phyloP scores from a whole-genome alignment of 108 stramenopile species.

The Conticribra weissflogii region DNA sequence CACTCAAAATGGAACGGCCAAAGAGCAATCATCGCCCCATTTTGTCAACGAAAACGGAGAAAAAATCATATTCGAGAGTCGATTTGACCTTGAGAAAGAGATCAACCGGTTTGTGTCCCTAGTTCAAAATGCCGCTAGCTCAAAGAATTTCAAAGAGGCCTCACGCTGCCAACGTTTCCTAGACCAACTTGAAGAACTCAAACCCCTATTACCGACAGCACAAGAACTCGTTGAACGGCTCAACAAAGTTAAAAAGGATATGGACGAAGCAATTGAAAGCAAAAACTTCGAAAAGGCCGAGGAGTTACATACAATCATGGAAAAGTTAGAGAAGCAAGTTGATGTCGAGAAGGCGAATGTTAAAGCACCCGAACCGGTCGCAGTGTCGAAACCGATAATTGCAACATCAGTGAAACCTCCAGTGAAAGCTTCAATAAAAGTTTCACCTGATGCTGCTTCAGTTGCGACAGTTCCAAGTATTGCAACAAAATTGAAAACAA shows the following conservation, averaged over 20 bases:
- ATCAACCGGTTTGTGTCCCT: conserved; percentile 45
- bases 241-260: conserved; percentile 42
- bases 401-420: conserved; percentile 10
- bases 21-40: conserved; percentile 9
- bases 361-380: neutral
- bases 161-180: conserved; percentile 56
- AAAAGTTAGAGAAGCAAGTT: conserved; percentile 54
- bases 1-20: neutral
- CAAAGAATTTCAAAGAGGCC: conserved; percentile 78
- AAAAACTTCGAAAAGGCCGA: conserved; percentile 78
- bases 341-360: conserved; percentile 43
- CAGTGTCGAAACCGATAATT: neutral
- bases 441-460: neutral
- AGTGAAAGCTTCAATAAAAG: conserved; percentile 23
- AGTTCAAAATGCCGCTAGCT: conserved; percentile 46
- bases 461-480: conserved; percentile 14
- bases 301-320: conserved; percentile 54
- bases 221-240: conserved; percentile 54
- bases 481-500: neutral
- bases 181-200: conserved; percentile 61
- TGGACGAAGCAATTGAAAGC: conserved; percentile 64
- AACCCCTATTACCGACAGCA: conserved; percentile 59
- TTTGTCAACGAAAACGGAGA: conserved; percentile 55
- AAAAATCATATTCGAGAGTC: conserved; percentile 52
- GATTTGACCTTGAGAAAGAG: conserved; percentile 61